Percentiles rank a stretch among this genome's conserved stretches.
These are phyloP conservation scores for Microbotryum lychnidis-dioicae DNA, from an alignment of 1,284 basidiomycete species.

Conservation along the genomic window DNA sequence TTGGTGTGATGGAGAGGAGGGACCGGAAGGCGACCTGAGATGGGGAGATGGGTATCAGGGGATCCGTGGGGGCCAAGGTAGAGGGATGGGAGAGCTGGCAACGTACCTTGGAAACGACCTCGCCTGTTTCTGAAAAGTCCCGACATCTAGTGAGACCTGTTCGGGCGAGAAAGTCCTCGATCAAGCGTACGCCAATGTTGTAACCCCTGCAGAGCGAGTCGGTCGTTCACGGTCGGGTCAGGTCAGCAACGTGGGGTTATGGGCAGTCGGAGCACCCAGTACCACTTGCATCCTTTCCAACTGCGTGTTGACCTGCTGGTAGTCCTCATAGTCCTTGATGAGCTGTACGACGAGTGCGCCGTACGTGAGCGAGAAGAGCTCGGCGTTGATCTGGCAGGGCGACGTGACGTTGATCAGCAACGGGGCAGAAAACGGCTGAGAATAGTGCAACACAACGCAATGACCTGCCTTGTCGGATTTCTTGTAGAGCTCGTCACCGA, in stretches of 20 bases:
- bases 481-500: slow-evolving; percentile 28
- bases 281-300: slow-evolving; percentile 52
- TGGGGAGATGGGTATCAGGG: background rate
- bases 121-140: slow-evolving; percentile 88
- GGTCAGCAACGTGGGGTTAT: background rate
- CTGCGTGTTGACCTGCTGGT: slow-evolving; percentile 64
- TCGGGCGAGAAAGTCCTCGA: slow-evolving; percentile 94
- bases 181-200: slow-evolving; percentile 91
- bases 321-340: slow-evolving; percentile 98
- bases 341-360: slow-evolving; percentile 96
- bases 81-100: background rate
- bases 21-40: slow-evolving; percentile 97
- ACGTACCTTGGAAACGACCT: slow-evolving; percentile 78
- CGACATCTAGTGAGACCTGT: slow-evolving; percentile 74
- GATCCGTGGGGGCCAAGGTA: background rate
- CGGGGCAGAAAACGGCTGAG: background rate
- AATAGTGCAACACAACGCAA: background rate
- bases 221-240: too few species aligned
- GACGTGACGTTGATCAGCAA: background rate
- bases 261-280: background rate
- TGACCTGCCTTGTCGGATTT: slow-evolving; percentile 17
- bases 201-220: slow-evolving; percentile 65
- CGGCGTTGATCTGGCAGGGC: slow-evolving; percentile 56
- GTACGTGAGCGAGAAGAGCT: slow-evolving; percentile 94
- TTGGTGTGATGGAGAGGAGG: slow-evolving; percentile 87